phyloP scores from a whole-genome alignment of 176 grass and related monocot species.

The Phragmites australis region DNA sequence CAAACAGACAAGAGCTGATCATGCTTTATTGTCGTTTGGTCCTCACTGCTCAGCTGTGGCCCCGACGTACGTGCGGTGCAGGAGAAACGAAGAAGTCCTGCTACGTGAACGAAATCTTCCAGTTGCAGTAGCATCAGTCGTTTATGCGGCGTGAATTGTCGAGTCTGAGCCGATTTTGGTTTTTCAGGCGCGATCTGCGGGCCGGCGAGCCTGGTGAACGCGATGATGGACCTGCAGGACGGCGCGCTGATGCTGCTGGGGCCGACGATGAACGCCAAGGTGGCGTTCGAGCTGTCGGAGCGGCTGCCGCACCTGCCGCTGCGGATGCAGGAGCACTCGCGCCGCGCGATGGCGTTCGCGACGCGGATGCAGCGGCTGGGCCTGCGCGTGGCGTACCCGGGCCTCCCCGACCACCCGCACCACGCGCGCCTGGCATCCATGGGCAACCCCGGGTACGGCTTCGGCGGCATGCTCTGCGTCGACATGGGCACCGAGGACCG shows the following conservation, averaged over 20 bases:
- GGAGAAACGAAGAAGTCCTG: not conserved
- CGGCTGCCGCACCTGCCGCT: conserved; percentile 87
- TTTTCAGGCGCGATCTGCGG: conserved; percentile 81
- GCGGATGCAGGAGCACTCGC: conserved; percentile 93
- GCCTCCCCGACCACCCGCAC: conserved; percentile 81
- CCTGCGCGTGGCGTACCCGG: conserved; percentile 79
- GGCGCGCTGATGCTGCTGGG: conserved; percentile 89
- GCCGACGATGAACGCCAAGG: conserved; percentile 98
- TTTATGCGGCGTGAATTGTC: too few species aligned
- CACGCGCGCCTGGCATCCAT: conserved; percentile 56
- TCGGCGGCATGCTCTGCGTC: conserved; percentile 87
- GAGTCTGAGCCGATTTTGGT: too few species aligned
- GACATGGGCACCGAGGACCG: conserved; percentile 96
- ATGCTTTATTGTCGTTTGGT: not conserved
- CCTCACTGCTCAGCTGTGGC: too few species aligned
- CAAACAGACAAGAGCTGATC: not conserved
- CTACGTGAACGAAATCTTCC: too few species aligned
- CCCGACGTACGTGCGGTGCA: not conserved
- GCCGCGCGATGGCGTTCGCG: conserved; percentile 69
- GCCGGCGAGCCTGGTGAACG: conserved; percentile 77
- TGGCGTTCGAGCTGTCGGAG: conserved; percentile 84
- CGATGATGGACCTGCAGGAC: conserved; percentile 91
- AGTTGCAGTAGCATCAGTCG: too few species aligned
- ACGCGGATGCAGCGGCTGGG: conserved; percentile 59
- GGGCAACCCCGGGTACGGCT: conserved; percentile 73